Evolutionary conservation across 805 yeast species (phyloP).

Genomic region (Saccharomycopsis oosterbeekiorum): DNA sequence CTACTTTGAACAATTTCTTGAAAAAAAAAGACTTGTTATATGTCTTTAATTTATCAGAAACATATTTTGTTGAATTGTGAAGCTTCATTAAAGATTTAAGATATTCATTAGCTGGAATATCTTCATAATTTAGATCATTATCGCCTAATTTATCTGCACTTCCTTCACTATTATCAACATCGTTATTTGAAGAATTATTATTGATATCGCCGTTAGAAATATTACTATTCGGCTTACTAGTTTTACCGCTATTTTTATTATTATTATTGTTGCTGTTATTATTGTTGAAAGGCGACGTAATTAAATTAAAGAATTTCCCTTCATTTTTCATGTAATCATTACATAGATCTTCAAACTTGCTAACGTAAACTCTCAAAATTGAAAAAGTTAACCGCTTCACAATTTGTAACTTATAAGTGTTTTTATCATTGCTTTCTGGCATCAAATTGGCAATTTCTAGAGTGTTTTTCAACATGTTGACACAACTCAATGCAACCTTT

Average conservation of each 20-base stretch:
- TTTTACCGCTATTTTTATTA: neutral
- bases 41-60: conserved; percentile 2
- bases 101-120: neutral
- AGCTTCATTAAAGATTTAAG: neutral
- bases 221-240: neutral
- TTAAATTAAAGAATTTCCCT: conserved; percentile 9
- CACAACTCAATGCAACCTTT: conserved; percentile 6
- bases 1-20: conserved; percentile 1
- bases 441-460: conserved; percentile 5
- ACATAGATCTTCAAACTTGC: conserved; percentile 5
- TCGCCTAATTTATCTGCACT: neutral
- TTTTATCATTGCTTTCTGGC: neutral
- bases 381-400: neutral
- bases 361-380: neutral
- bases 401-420: neutral
- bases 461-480: conserved; percentile 9
- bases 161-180: neutral
- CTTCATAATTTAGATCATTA: neutral
- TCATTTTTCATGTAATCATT: neutral
- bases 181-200: neutral
- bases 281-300: conserved; percentile 3
- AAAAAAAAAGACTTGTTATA: conserved; percentile 1
- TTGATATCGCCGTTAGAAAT: neutral
- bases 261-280: neutral
- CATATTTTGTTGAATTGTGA: conserved; percentile 8